Evolutionary conservation across 2,329 filamentous ascomycete species (phyloP), one percentile per base, ranked within the genome.

Genomic region (Plectosphaerella plurivora): DNA sequence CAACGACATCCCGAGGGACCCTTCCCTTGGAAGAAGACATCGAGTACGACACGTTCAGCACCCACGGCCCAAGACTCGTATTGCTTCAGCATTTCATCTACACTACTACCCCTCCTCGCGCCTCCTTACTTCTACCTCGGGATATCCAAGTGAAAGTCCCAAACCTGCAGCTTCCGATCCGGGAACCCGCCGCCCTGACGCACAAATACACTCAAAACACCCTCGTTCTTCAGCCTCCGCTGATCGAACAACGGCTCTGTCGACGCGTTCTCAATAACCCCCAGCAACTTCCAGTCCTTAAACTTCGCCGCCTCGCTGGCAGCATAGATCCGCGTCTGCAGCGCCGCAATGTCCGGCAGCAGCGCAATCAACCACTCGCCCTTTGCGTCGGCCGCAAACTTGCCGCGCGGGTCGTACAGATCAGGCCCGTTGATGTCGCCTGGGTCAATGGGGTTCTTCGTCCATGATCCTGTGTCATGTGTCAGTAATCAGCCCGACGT

Each of bases 231-330:
- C 25, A 55, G 28, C 11, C 53, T 15, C 18, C 37, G 24, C 25
- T 51, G 45, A 39, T 60, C 59, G 18, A 56, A 55, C 18, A 59
- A 28, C 8, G 58, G 58, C 24, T 60, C 57, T 3, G 53, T 47
- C 3, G 51, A 51, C 18, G 51, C 41, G 18, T 53, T 53, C 2
- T 47, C 42, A 24, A 55, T 51, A 15, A 47, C 35, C 7, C 51
- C 24, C 10, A 55, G n/a, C 24, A 55, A 12, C 7, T 41, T 49
- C 58, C 55, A 59, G 16, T 53, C 51, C 7, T 11, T 39, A 15
- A 54, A 60, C 3, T 41, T 37, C 2, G 20, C 45, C 5, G 15
- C 47, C 20, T 20, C 35, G 4, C 49, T 55, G 2, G 58, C 45
- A 12, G 28, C 36, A 45, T 59, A 60, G n/a, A 60, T 52, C 2